A percentile compares a stretch with the other conserved stretches of the same genome.
These are phyloP conservation scores for Neocucurbitaria cava DNA, from an alignment of 2,329 filamentous ascomycete species.

Conservation along the genomic window DNA sequence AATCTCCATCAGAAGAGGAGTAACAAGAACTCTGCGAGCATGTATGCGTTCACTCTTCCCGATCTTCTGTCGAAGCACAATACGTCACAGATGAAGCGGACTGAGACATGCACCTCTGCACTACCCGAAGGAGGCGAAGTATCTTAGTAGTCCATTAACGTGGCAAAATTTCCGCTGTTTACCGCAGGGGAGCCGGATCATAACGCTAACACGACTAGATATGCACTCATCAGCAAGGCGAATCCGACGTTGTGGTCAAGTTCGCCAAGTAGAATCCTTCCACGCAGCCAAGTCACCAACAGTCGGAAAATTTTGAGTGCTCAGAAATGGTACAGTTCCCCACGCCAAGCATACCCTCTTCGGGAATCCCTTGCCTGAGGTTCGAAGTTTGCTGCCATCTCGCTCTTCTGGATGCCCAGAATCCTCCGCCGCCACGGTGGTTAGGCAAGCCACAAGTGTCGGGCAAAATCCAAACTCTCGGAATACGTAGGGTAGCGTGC, in stretches of 20 bases:
- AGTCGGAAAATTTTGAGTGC: neutral
- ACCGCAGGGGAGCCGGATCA: neutral
- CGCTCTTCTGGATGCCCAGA: neutral
- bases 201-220: neutral
- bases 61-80: no score
- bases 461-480: neutral
- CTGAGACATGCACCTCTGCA: no score
- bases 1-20: no score
- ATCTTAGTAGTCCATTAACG: neutral
- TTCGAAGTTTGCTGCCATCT: neutral
- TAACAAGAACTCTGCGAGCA: no score
- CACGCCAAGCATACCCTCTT: neutral
- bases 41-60: no score
- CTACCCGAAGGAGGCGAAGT: neutral
- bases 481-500: neutral
- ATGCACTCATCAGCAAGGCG: neutral
- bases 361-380: neutral
- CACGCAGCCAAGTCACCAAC: constrained; percentile 11
- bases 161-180: neutral
- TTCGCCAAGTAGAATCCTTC: constrained; percentile 17
- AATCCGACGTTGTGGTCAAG: constrained; percentile 12
- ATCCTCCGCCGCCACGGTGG: neutral
- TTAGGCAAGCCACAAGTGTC: neutral
- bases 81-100: no score
- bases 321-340: neutral